Base-by-base conservation (phyloP, 108 stramenopile species). In the Mediolabrus comicus region DNA sequence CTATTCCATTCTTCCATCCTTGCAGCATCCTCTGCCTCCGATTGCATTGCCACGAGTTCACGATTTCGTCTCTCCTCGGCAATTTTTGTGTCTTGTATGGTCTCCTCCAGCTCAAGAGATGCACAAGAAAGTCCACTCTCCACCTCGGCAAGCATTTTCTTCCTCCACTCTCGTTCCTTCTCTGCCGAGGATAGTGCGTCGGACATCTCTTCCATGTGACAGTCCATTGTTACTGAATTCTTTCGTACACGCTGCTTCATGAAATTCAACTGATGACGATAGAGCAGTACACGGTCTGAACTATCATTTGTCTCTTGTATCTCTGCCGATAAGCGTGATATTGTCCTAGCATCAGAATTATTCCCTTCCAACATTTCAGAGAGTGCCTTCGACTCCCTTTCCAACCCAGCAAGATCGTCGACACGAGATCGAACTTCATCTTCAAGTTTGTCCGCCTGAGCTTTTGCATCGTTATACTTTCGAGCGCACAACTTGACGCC, bases 401-500 rank as follows among this genome's bases (percentile, higher is more conserved):
- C 80, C 13, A 90, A 66, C 52, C 43, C 84, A 27, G 53, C 41
- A 0, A 87, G 75, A 55, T 81, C 82, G 59, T 88, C 79, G 26
- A 67, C 67, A 22, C 58, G 64, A 36, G 67, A 34, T 59, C 83
- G 71, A 2, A 86, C 67, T 65, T 81, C 82, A 53, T 65, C 58
- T 39, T 79, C 75, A 25, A 85, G 65, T 32, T 65, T 67, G 62
- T 88, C 84, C 13, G 77, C 79, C 63, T 59, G 62, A 0, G 75
- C 56, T 62, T 84, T 81, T n/a, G 84, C 75, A 38, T 90, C 89
- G 60, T 90, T 90, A 69, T 67, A 88, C 52, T 85, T 84, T 14
- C 82, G 59, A 24, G 87, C 87, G 30, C 79, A 77, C 9, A 68
- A 36, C 59, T 84, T 84, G 28, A 84, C 83, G 16, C 80, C 80